Evolutionary conservation across 306 rosid species (phyloP).

Genomic region (Cicer cuneatum): DNA sequence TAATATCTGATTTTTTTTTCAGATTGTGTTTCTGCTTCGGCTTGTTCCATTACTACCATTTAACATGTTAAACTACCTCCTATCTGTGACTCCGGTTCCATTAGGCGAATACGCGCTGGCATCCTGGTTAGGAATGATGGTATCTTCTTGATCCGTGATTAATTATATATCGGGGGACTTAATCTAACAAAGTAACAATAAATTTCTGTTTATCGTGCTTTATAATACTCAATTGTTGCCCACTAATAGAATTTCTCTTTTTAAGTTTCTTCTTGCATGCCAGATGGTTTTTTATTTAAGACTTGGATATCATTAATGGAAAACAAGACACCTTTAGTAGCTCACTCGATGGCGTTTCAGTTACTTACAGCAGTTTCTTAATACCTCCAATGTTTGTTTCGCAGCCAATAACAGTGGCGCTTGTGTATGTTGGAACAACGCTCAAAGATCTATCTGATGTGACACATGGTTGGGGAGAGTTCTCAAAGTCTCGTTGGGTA

Average conservation of each 20-base stretch:
- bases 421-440: constrained; percentile 91
- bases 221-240: constrained; percentile 10
- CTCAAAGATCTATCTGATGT: constrained; percentile 93
- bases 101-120: constrained; percentile 75
- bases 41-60: constrained; percentile 92
- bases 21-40: constrained; percentile 90
- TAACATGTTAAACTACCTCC: constrained; percentile 76
- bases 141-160: constrained; percentile 51
- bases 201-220: constrained; percentile 17
- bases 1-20: constrained; percentile 36
- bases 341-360: constrained; percentile 23
- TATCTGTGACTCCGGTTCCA: constrained; percentile 87
- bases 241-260: constrained; percentile 2
- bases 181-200: background rate
- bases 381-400: constrained; percentile 36
- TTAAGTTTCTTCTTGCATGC: no score
- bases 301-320: no score
- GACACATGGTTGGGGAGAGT: constrained; percentile 78
- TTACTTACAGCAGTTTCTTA: constrained; percentile 37
- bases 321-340: background rate
- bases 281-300: no score
- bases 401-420: constrained; percentile 86
- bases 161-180: constrained; percentile 9
- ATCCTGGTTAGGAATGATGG: constrained; percentile 98
- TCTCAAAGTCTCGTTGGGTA: constrained; percentile 78